Evolutionary conservation across 768 basidiomycete species (phyloP), one percentile per base, ranked within the genome.

Genomic region (Lepiota brunneoincarnata): DNA sequence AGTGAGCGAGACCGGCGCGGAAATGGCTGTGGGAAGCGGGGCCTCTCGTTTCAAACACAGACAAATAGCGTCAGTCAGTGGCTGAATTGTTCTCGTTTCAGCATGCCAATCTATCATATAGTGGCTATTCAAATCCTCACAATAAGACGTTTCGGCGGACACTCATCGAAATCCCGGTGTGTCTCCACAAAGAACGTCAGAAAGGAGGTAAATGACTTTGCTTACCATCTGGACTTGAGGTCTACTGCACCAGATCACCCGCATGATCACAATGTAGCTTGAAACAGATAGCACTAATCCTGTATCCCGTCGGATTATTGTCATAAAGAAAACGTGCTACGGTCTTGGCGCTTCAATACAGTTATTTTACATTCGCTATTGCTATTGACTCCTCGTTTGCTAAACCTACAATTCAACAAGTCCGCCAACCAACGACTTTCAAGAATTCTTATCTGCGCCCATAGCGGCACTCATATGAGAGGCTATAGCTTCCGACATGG

Each of bases 401-500:
- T 7, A 20, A 6, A 31, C 4, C 31, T 17, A 12, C 17, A 15
- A 47, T 24, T 31, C 31, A 18, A 17, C 31, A 20, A 47, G 4
- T 2, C 23, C n/a, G 11, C 10, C 31, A 48, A 11, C 10, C n/a
- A 6, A 44, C 23, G 10, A 18, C 23, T 17, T 50, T 18, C 18
- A 42, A 28, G 31, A 21, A 2, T 38, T 20, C 12, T 45, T 7
- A 20, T 38, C 28, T 17, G 55, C 51, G 18, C 41, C 44, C 20
- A 55, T 23, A 2, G 69, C 71, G 7, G 42, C 58, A 6, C 52
- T 54, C 6, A 72, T 49, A 31, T 72, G 65, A 12, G 60, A 54
- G 3, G 59, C 58, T 11, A 72, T 66, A 7, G 61, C 68, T 24
- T 77, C 73, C 0, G 74, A 59, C 59, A 82, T 69, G 1, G 79